Base-by-base conservation (phyloP, 2,329 filamentous ascomycete genomes). In the Aspergillus phoenicis region DNA sequence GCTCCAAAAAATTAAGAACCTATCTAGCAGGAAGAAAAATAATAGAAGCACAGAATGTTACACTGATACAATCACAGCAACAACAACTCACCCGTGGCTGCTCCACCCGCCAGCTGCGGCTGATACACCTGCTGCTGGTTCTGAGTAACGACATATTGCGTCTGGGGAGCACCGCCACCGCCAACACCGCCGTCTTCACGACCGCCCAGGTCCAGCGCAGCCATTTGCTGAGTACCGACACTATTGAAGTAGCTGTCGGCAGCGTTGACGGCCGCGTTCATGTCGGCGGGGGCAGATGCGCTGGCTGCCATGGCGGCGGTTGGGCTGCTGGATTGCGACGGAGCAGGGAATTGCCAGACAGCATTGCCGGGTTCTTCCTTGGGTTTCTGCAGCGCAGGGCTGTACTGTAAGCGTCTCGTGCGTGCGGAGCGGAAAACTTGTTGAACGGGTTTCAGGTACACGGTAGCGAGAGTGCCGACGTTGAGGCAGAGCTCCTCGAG, bases 401-500 rank as follows among this genome's bases (percentile, higher is more conserved):
- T 94, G 57, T 96, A 91, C 58, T 87, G 84, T 2, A 99, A 83
- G 59, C 88, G 88, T 22, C 92, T 85, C 1, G 91, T 90, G 13
- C 95, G 86, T 11, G 95, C 94, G 17, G 89, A 89, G 60, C 95
- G 89, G 83, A 99, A 99, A 8, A 99, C 95, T 57, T 95, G 94
- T 75, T 98, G 93, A 5, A 99, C 94, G 3, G 95, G 95, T 77
- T 99, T 99, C 53, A 99, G 86, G 77, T 99, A 99, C 55, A 99
- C 94, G 0, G 95, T 99, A 3, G 95, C 95, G 3, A 99, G 84
- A 0, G 95, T 98, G 66, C 95, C 95, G 49, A 99, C 93, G 68
- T 94, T 96, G 62, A 99, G 85, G 72, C 95, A 98, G 86, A 99
- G 94, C 75, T 99, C 95, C 78, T 99, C 95, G 7, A 99, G 84